Conservation (phyloP, 768 basidiomycete genomes). For the Symmetrospora coprosmae region DNA sequence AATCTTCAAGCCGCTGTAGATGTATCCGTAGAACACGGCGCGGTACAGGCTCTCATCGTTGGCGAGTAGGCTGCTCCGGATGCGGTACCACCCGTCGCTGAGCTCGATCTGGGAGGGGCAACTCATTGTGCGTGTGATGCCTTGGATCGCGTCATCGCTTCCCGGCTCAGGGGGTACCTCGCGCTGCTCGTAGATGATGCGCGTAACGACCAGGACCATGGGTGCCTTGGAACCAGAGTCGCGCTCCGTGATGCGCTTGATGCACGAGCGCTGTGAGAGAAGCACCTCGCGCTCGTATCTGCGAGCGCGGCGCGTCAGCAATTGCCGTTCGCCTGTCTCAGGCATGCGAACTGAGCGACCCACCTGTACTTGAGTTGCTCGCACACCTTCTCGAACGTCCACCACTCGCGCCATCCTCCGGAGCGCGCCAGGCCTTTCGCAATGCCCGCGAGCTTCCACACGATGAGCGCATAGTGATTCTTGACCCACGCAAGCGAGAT, state of each 20-base stretch:
- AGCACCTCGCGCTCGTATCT: conserved; percentile 85
- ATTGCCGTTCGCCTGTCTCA: not conserved
- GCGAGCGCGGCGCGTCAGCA: not conserved
- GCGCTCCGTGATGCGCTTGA: conserved; percentile 66
- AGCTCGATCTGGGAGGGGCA: conserved; percentile 58
- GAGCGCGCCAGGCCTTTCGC: conserved; percentile 55
- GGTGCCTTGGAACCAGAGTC: conserved; percentile 66
- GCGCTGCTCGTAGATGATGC: conserved; percentile 47
- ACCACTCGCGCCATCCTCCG: conserved; percentile 48
- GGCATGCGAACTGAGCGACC: conserved; percentile 23
- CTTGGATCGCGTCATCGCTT: conserved; percentile 36
- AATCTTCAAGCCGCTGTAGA: conserved; percentile 70
- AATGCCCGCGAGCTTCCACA: conserved; percentile 91
- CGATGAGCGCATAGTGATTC: conserved; percentile 75
- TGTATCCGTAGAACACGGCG: conserved; percentile 52
- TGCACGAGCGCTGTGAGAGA: conserved; percentile 58
- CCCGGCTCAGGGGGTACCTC: conserved; percentile 17
- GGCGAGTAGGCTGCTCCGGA: conserved; percentile 46
- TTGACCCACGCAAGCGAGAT: conserved; percentile 69
- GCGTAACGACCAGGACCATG: conserved; percentile 71
- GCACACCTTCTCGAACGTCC: conserved; percentile 72
- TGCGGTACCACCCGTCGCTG: conserved; percentile 94
- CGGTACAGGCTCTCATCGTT: conserved; percentile 60
- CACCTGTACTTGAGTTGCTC: conserved; percentile 76
- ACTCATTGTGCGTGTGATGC: conserved; percentile 38